Conservation (phyloP, 768 basidiomycete species). For the Hortiboletus campestris region DNA sequence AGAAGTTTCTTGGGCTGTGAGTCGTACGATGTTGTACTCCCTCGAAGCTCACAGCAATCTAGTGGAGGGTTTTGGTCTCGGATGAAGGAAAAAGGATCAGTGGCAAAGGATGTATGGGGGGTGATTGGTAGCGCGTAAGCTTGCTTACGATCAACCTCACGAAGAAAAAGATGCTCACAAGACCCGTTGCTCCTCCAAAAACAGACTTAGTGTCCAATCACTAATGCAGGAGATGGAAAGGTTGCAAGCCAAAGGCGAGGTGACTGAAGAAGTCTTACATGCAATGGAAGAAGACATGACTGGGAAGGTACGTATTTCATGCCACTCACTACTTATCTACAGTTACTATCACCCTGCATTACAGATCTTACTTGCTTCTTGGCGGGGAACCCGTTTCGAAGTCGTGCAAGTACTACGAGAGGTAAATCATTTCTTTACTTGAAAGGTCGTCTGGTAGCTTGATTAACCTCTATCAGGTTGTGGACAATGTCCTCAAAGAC, state of each 20-base stretch:
- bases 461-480: constrained; percentile 44
- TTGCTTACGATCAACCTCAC: constrained; percentile 5
- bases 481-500: constrained; percentile 85
- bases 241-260: constrained; percentile 84
- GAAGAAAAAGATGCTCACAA: constrained; percentile 63
- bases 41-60: constrained; percentile 8
- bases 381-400: constrained; percentile 96
- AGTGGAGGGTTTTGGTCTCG: constrained; percentile 91
- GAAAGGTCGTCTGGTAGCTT: constrained; percentile 1
- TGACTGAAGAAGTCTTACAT: constrained; percentile 79
- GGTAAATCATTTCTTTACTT: constrained; percentile 29
- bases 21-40: constrained; percentile 30
- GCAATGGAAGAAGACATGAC: constrained; percentile 92
- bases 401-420: constrained; percentile 87
- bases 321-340: background rate
- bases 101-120: constrained; percentile 96
- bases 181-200: constrained; percentile 29
- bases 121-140: constrained; percentile 92
- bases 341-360: background rate
- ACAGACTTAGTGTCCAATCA: constrained; percentile 27
- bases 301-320: constrained; percentile 60
- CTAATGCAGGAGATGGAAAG: constrained; percentile 79
- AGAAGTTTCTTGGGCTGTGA: constrained; percentile 87
- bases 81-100: constrained; percentile 88
- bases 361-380: constrained; percentile 92